Evolutionary conservation across 345 rosid species (phyloP).

Genomic region (Litchi chinensis): DNA sequence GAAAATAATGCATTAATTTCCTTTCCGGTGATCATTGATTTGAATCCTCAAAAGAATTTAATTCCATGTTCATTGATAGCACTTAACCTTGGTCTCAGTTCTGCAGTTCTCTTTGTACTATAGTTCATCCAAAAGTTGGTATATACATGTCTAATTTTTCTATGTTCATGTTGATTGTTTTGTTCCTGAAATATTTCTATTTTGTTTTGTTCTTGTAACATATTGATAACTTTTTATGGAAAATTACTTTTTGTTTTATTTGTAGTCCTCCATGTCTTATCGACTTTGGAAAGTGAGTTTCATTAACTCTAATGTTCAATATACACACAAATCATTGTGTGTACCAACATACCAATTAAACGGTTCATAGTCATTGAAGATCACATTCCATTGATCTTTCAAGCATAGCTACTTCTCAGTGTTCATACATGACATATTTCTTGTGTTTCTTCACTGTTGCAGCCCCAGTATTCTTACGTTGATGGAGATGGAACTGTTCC

Average conservation of each 20-base stretch:
- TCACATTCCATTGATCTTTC: neutral
- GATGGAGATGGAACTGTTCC: constrained; percentile 98
- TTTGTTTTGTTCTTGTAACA: neutral
- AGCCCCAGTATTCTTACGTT: constrained; percentile 78
- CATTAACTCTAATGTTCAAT: neutral
- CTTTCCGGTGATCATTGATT: neutral
- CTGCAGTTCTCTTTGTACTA: neutral
- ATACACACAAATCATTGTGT: neutral
- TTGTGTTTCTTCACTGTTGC: constrained; percentile 22
- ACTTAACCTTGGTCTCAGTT: neutral
- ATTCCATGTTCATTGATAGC: neutral
- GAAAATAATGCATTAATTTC: neutral
- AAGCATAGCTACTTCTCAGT: neutral
- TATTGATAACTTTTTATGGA: neutral
- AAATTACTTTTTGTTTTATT: neutral
- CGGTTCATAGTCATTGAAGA: neutral
- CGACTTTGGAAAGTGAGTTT: neutral
- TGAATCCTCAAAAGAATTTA: neutral
- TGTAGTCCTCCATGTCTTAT: neutral
- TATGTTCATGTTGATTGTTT: neutral
- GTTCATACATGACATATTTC: neutral
- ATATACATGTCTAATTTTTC: too few relatives aligned
- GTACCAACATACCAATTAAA: neutral
- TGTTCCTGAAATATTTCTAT: too few relatives aligned
- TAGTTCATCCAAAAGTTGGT: neutral